A percentile compares a stretch with the other conserved stretches of the same genome.
Evolutionary conservation across 805 yeast species (phyloP).

Genomic region (Cyberlindnera petersonii): DNA sequence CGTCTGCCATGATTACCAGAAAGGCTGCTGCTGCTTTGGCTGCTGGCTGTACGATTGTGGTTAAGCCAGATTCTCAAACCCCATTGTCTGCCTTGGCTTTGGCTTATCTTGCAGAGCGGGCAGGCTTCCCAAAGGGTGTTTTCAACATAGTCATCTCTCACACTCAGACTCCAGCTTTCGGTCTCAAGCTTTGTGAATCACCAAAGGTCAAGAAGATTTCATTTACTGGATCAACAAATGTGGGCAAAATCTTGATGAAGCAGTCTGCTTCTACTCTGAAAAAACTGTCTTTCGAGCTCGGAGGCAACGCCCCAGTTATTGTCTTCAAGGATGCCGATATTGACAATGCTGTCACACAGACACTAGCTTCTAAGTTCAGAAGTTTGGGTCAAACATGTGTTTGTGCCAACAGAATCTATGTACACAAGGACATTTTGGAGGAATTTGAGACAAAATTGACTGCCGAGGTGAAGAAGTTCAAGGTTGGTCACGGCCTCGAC

Average conservation of each 20-base stretch:
- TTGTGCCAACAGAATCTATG: slow-evolving; percentile 57
- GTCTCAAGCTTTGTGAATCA: slow-evolving; percentile 47
- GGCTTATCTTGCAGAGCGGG: slow-evolving; percentile 50
- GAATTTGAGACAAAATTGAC: slow-evolving; percentile 43
- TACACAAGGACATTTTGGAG: slow-evolving; percentile 48
- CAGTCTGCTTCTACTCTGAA: slow-evolving; percentile 56
- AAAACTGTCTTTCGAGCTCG: slow-evolving; percentile 59
- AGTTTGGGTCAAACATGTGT: slow-evolving; percentile 65
- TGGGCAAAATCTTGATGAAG: slow-evolving; percentile 56
- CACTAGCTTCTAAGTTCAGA: slow-evolving; percentile 54
- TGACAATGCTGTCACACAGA: slow-evolving; percentile 50
- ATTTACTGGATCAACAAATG: slow-evolving; percentile 62
- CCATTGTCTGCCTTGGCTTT: slow-evolving; percentile 59
- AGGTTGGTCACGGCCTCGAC: slow-evolving; percentile 55
- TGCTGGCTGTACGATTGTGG: slow-evolving; percentile 58
- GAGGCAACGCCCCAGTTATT: slow-evolving; percentile 65
- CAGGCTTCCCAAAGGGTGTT: slow-evolving; percentile 59
- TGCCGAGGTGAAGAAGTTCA: slow-evolving; percentile 42
- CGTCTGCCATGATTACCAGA: slow-evolving; percentile 63
- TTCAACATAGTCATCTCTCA: slow-evolving; percentile 49
- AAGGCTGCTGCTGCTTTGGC: slow-evolving; percentile 64
- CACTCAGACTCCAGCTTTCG: slow-evolving; percentile 49
- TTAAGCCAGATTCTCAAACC: slow-evolving; percentile 60
- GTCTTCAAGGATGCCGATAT: slow-evolving; percentile 59
- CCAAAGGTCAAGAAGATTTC: slow-evolving; percentile 50